Conservation (phyloP, 495 filamentous ascomycete genomes). For the Acidomyces sp. region DNA sequence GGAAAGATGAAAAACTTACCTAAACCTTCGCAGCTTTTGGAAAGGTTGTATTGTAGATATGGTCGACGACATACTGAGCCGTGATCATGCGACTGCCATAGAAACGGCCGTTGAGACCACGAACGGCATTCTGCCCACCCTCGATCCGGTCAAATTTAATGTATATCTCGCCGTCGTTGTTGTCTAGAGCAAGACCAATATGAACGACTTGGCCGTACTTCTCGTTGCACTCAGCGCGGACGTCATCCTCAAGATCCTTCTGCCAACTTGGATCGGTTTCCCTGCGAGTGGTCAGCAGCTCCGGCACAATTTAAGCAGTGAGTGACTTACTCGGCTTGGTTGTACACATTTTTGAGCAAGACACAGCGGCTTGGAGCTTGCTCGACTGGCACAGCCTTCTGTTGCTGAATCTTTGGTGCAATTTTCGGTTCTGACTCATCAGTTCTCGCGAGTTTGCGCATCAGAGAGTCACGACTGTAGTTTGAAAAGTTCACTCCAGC, state of each 20-base stretch:
- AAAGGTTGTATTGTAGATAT: conserved; percentile 58
- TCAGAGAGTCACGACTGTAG: conserved; percentile 90
- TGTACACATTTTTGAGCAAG: conserved; percentile 89
- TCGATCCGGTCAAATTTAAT: conserved; percentile 92
- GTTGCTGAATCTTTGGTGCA: conserved; percentile 7
- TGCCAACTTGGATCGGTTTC: conserved; percentile 80
- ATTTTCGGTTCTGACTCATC: conserved; percentile 80
- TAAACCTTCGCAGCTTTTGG: conserved; percentile 11
- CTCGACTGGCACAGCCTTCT: conserved; percentile 50
- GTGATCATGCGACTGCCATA: conserved; percentile 84
- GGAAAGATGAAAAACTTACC: conserved; percentile 6
- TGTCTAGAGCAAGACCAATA: conserved; percentile 76
- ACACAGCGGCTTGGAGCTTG: conserved; percentile 93
- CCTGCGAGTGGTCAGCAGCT: conserved; percentile 44
- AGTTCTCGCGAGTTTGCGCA: conserved; percentile 93
- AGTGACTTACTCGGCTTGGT: conserved; percentile 67
- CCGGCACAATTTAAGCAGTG: neutral
- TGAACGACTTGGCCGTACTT: conserved; percentile 98
- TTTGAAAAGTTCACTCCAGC: conserved; percentile 99
- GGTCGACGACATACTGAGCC: conserved; percentile 90
- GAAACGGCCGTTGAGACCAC: conserved; percentile 90
- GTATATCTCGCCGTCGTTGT: conserved; percentile 91
- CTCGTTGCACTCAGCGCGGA: conserved; percentile 80
- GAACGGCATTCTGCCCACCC: conserved; percentile 92
- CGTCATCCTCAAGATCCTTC: conserved; percentile 89